phyloP scores from a whole-genome alignment of 179 eudicot genomes.

The Carnegiea gigantea region DNA sequence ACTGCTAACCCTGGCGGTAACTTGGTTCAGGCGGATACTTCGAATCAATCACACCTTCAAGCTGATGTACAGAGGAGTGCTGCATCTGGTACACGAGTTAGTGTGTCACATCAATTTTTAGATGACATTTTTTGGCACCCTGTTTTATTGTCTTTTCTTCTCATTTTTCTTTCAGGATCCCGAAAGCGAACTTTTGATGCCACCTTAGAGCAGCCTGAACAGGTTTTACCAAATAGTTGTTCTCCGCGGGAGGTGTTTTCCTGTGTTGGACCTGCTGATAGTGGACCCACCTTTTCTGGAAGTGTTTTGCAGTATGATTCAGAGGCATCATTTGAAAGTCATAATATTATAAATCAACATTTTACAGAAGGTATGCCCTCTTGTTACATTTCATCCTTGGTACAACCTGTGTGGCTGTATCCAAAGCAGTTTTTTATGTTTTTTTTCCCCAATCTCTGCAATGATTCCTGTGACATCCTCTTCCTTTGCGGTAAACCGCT shows the following conservation, averaged over 20 bases:
- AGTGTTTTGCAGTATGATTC: constrained; percentile 44
- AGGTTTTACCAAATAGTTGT: constrained; percentile 35
- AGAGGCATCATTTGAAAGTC: constrained; percentile 47
- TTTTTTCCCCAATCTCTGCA: neutral
- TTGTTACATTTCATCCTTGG: constrained; percentile 3
- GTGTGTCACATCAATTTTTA: neutral
- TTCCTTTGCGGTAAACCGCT: too few species aligned
- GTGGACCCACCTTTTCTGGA: constrained; percentile 42
- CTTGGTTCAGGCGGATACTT: constrained; percentile 22
- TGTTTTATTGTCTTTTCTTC: constrained; percentile 15
- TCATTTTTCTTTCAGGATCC: constrained; percentile 33
- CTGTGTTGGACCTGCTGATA: constrained; percentile 43
- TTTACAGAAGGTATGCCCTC: constrained; percentile 32
- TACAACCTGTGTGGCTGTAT: neutral
- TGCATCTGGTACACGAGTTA: constrained; percentile 20
- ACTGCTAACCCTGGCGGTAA: constrained; percentile 24
- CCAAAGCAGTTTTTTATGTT: neutral
- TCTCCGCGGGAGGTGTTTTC: constrained; percentile 34
- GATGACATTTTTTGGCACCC: neutral
- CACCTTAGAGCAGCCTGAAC: constrained; percentile 36
- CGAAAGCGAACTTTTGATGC: constrained; percentile 32
- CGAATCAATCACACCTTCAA: constrained; percentile 20
- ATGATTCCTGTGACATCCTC: neutral
- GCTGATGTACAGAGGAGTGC: constrained; percentile 22
- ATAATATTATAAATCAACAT: constrained; percentile 20